These are phyloP conservation scores for Pseudomicrostroma phylloplanum DNA, from an alignment of 1,284 basidiomycete genomes.

Conservation along the genomic window DNA sequence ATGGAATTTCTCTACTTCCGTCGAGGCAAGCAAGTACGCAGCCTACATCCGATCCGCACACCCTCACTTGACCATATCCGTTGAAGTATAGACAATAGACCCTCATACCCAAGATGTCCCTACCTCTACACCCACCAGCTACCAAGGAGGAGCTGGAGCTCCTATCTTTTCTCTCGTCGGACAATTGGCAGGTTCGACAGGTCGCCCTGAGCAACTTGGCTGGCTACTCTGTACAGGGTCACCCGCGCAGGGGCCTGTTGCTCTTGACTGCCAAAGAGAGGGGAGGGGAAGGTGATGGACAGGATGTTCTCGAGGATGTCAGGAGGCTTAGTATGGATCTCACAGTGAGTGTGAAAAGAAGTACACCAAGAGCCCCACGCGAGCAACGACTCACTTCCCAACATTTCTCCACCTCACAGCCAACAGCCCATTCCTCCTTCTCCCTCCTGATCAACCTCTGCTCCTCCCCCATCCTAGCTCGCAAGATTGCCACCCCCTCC, in stretches of 20 bases:
- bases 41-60: too few species aligned
- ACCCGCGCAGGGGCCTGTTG: slow-evolving; percentile 35
- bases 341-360: slow-evolving; percentile 18
- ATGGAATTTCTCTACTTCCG: too few species aligned
- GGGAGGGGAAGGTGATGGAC: slow-evolving; percentile 15
- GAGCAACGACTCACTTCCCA: too few species aligned
- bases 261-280: slow-evolving; percentile 22
- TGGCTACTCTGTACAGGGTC: slow-evolving; percentile 37
- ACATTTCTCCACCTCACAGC: slow-evolving; percentile 8
- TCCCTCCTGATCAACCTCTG: slow-evolving; percentile 88
- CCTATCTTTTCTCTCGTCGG: slow-evolving; percentile 75
- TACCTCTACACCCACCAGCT: background rate
- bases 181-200: slow-evolving; percentile 78
- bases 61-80: too few species aligned
- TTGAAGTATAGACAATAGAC: too few species aligned
- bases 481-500: slow-evolving; percentile 63
- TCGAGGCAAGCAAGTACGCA: too few species aligned
- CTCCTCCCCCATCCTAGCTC: slow-evolving; percentile 67
- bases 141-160: slow-evolving; percentile 57
- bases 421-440: slow-evolving; percentile 89
- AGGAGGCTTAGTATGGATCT: slow-evolving; percentile 81
- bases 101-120: background rate
- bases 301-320: slow-evolving; percentile 58
- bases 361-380: background rate
- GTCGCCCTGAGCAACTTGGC: slow-evolving; percentile 78